A percentile compares a stretch with the other conserved stretches of the same genome.
Evolutionary conservation across 306 rosid genomes (phyloP).

Genomic region (Comarum palustre): DNA sequence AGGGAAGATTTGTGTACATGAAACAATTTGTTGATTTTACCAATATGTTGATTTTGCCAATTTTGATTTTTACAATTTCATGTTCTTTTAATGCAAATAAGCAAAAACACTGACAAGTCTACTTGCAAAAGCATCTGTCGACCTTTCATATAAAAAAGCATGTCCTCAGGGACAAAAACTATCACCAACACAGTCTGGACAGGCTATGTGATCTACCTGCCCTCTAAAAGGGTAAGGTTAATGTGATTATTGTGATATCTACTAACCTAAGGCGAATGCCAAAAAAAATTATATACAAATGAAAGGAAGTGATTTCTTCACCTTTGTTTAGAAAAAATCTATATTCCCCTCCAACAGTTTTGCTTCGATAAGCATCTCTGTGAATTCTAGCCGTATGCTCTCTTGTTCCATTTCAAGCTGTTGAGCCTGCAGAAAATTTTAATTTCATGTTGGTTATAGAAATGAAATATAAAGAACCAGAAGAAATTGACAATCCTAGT

Average conservation of each 20-base stretch:
- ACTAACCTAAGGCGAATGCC: background rate
- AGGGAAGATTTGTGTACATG: background rate
- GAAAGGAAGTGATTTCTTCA: background rate
- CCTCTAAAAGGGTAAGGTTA: background rate
- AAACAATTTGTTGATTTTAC: too few species aligned
- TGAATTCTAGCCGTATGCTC: background rate
- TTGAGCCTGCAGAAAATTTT: slow-evolving; percentile 8
- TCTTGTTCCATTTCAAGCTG: slow-evolving; percentile 3
- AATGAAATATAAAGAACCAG: background rate
- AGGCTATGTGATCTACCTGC: slow-evolving; percentile 2
- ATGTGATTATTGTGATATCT: slow-evolving; percentile 6
- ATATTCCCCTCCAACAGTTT: background rate
- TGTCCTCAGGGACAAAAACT: background rate
- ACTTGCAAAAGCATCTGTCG: background rate
- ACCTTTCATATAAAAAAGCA: background rate
- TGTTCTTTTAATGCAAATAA: background rate
- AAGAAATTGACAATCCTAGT: background rate
- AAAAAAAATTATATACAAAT: background rate
- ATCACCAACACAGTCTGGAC: background rate
- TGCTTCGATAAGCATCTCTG: background rate
- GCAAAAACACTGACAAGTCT: background rate
- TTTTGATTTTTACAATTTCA: background rate
- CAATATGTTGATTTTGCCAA: too few species aligned
- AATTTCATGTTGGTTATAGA: background rate
- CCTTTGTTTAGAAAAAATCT: background rate